Evolutionary conservation across 2,329 filamentous ascomycete genomes (phyloP).

Genomic region (Alternaria brassicicola): DNA sequence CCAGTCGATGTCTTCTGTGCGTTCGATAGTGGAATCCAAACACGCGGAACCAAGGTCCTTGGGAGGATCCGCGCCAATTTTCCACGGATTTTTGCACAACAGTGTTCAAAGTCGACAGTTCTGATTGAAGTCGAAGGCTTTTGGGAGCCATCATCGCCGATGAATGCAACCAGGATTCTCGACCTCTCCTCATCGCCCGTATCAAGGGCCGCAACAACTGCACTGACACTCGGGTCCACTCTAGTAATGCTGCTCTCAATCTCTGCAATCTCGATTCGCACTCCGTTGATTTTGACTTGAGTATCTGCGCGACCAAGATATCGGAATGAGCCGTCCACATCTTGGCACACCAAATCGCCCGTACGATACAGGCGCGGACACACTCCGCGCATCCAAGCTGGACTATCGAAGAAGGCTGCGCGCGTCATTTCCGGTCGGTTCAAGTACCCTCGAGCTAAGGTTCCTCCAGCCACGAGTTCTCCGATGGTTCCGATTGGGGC

Average conservation of each 20-base stretch:
- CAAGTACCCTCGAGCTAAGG: not conserved
- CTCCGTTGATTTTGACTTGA: not conserved
- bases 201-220: not conserved
- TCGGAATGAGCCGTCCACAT: not conserved
- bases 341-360: not conserved
- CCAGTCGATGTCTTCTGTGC: not conserved
- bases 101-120: not conserved
- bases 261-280: not conserved
- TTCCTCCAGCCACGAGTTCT: not conserved
- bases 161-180: not conserved
- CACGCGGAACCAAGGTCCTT: not conserved
- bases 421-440: not conserved
- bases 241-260: not conserved
- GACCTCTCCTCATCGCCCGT: not conserved
- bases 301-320: not conserved
- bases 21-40: not conserved
- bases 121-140: not conserved
- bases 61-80: not conserved
- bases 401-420: not conserved
- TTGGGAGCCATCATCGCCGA: not conserved
- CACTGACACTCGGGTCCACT: not conserved
- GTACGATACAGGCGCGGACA: not conserved
- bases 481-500: not conserved
- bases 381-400: not conserved
- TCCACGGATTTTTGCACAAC: not conserved